Conservation (phyloP, 768 basidiomycete genomes). For the Lyophyllum atratum region DNA sequence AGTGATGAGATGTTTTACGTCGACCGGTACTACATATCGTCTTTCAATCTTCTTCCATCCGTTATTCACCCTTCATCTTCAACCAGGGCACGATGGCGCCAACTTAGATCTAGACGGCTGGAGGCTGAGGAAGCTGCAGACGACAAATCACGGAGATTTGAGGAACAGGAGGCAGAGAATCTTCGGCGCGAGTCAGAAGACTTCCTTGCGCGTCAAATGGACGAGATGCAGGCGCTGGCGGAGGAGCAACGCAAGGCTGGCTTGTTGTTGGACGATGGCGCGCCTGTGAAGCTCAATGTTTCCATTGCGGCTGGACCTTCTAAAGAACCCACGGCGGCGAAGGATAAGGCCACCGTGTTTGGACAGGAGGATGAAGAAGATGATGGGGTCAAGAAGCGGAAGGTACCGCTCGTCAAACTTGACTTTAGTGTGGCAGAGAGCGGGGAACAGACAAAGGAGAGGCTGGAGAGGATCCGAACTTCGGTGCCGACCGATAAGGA, state of each 20-base stretch:
- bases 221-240: conserved; percentile 90
- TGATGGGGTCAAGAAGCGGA: conserved; percentile 79
- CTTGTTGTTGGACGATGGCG: conserved; percentile 87
- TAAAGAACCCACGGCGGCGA: conserved; percentile 41
- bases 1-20: conserved; percentile 92
- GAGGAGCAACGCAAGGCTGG: conserved; percentile 92
- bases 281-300: conserved; percentile 85
- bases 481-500: conserved; percentile 81
- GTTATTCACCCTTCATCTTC: not conserved
- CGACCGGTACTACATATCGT: conserved; percentile 60
- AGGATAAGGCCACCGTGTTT: conserved; percentile 65
- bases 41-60: not conserved
- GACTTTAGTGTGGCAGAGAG: conserved; percentile 86
- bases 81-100: conserved; percentile 81
- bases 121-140: conserved; percentile 83
- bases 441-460: conserved; percentile 76
- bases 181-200: conserved; percentile 89
- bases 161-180: conserved; percentile 86
- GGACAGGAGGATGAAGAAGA: conserved; percentile 87
- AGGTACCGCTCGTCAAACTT: conserved; percentile 84
- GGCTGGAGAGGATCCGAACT: conserved; percentile 73
- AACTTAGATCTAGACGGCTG: conserved; percentile 68
- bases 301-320: conserved; percentile 55
- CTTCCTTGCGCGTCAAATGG: conserved; percentile 93
- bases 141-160: conserved; percentile 76